Base-by-base conservation (phyloP, 768 basidiomycete species). In the Pleurotus ostreatus region DNA sequence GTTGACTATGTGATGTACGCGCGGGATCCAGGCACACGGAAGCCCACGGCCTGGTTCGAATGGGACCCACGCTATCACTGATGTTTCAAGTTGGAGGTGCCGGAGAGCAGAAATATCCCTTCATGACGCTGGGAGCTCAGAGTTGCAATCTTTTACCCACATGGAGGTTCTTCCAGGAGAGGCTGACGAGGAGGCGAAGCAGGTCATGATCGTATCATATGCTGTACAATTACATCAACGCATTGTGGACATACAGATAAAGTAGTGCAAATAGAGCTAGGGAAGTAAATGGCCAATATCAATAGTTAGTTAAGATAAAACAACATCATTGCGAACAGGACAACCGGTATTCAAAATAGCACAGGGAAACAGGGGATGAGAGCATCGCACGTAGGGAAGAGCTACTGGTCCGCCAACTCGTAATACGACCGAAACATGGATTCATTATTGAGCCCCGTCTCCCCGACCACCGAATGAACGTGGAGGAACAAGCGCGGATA, bases 401-500 rank as follows among this genome's bases (percentile, higher is more conserved):
- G 48, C 53, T 54, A 61, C 53, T 47, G 76, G 55, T 84, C 86
- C 49, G 75, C 74, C 49, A 90, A 75, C 59, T 92, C 87, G 64
- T 94, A 98, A 71, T 98, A 98, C 40, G 81, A 72, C 66, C 85
- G 83, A 74, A 98, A 98, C 88, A 94, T 92, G 13, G 90, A 84
- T 68, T 98, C 97, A 59, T 79, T 76, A 49, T 84, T 78, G 41
- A 98, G 76, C n/a, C 80, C 73, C 11, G 87, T 88, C 26, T 79
- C 75, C 7, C 80, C 78, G 61, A 99, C 79, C 63, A 94, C 92
- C n/a, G 76, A 69, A 64, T 96, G 89, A 18, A 98, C 94, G 67
- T 98, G 94, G 48, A 98, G 74, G 79, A 99, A 93, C 7, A 98
- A 79, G 13, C 73, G 77, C 12, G 97, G 97, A 74, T 89, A 98